Conservation (phyloP, 2,329 filamentous ascomycete species). For the Phyllosticta capitalensis region DNA sequence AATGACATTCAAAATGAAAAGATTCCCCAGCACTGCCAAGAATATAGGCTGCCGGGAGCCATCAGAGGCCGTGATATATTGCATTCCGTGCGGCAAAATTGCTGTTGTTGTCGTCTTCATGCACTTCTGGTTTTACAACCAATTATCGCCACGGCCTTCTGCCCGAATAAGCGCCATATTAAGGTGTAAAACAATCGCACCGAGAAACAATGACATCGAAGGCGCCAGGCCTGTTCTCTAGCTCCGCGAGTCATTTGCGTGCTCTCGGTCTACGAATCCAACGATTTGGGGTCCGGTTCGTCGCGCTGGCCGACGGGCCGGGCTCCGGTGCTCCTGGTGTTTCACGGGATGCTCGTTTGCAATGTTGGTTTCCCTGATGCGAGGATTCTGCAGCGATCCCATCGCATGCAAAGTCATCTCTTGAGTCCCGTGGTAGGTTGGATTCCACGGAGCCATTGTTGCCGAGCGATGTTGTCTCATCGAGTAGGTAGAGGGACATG, state of each 20-base stretch:
- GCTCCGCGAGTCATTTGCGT: neutral
- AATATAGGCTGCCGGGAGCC: constrained; percentile 18
- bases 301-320: neutral
- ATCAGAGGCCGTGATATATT: constrained; percentile 14
- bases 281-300: neutral
- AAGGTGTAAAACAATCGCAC: neutral
- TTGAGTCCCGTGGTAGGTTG: neutral
- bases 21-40: constrained; percentile 12
- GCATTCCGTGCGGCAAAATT: constrained; percentile 5
- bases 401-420: neutral
- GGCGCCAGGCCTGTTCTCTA: neutral
- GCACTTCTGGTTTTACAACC: neutral
- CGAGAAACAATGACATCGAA: neutral
- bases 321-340: neutral
- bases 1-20: constrained; percentile 13
- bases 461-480: neutral
- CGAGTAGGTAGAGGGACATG: neutral
- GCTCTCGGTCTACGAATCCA: neutral
- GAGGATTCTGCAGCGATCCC: neutral
- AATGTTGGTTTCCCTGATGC: neutral
- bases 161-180: neutral
- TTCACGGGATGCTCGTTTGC: neutral
- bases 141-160: neutral
- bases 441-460: neutral
- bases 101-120: neutral